Evolutionary conservation across 2,329 filamentous ascomycete genomes (phyloP), one percentile per base, ranked within the genome.

Genomic region (Botrytis pseudocinerea): DNA sequence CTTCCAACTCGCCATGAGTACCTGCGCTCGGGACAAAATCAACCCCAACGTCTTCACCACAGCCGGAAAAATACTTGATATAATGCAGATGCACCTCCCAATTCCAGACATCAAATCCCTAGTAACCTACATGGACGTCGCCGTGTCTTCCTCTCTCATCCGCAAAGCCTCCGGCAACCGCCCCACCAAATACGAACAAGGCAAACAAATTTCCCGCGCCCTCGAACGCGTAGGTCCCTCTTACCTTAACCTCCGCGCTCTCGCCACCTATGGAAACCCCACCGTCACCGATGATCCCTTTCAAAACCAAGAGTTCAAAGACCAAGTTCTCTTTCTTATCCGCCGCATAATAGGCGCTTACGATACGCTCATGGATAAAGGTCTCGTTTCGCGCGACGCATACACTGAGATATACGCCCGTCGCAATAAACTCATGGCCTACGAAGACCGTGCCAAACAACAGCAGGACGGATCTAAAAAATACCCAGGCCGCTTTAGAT

Each of bases 1-100:
- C 16, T 93, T 94, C 83, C 88, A 89, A 70, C 87, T 93, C 64
- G 93, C 92, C 71, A 89, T 98, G 84, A 87, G 87, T 75, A 86
- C 89, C 8, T 97, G 94, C 81, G 83, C 89, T 38, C 88, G 91
- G 73, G 94, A 98, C 84, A 91, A 90, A 79, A 90, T 90, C 72
- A 97, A 97, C 80, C 85, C 81, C n/a, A 87, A 91, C 70, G 88
- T 89, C 35, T 87, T 97, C 76, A 82, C 84, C 4, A 86, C 92
- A 76, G 92, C 93, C 7, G 88, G 85, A 69, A 82, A 85, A 69
- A 85, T 97, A 40, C 83, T 97, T 44, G 85, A 90, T 70, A 80
- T 88, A 69, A 94, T 95, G 91, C 78, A 81, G 63, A 76, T 79
- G 42, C 81, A 79, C 9, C 77, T 85, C 22, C 76, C 80, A 18